phyloP scores from a whole-genome alignment of 345 rosid genomes.

The Gossypium sturtianum region DNA sequence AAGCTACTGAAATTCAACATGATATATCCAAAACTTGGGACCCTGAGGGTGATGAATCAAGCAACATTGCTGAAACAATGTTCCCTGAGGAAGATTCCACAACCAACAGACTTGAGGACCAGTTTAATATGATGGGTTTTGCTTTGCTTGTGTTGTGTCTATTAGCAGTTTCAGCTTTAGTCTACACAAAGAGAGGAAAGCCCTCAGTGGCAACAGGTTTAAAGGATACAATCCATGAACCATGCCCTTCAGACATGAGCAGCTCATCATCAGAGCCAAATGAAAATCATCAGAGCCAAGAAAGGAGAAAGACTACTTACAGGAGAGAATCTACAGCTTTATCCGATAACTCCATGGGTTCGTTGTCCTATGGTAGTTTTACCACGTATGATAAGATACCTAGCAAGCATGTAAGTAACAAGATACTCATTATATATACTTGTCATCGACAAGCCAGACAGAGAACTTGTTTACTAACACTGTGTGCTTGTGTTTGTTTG shows the following conservation, averaged over 20 bases:
- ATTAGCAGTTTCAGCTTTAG: constrained; percentile 28
- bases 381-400: constrained; percentile 67
- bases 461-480: constrained; percentile 3
- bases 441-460: background rate
- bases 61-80: background rate
- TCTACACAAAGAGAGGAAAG: constrained; percentile 25
- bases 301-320: constrained; percentile 31
- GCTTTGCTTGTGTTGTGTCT: constrained; percentile 32
- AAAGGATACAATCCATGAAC: constrained; percentile 33
- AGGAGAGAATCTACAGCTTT: constrained; percentile 66
- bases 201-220: constrained; percentile 23
- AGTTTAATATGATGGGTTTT: constrained; percentile 13
- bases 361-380: constrained; percentile 72
- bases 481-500: too few relatives aligned
- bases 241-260: constrained; percentile 57
- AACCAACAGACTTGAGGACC: constrained; percentile 4
- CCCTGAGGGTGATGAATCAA: constrained; percentile 1
- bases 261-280: constrained; percentile 37
- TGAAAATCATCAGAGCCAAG: constrained; percentile 42
- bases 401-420: constrained; percentile 50
- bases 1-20: constrained; percentile 11
- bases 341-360: constrained; percentile 50
- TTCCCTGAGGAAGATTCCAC: constrained; percentile 9
- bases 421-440: background rate
- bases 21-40: constrained; percentile 5